Evolutionary conservation across 1,284 basidiomycete genomes (phyloP).

Genomic region (Leccinum pseudoinsigne): DNA sequence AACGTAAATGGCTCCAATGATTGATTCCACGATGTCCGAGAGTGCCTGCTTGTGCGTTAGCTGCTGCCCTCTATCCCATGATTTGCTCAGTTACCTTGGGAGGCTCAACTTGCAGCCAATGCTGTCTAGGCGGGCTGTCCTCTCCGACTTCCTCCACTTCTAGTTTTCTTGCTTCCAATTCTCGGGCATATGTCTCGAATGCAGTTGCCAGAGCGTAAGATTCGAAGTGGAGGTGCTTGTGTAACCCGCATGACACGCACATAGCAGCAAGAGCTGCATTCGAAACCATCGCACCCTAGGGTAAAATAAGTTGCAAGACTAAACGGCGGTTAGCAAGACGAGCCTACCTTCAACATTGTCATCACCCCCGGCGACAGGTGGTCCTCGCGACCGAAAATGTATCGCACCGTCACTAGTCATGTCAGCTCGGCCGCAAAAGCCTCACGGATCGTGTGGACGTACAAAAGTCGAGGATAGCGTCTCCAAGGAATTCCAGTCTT

Average conservation of each 20-base stretch:
- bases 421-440: conserved; percentile 9
- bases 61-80: background rate
- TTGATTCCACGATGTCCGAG: conserved; percentile 75
- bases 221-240: conserved; percentile 60
- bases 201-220: conserved; percentile 48
- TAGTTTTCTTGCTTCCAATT: conserved; percentile 46
- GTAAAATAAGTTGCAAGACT: conserved; percentile 6
- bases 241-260: conserved; percentile 64
- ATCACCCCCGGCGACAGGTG: conserved; percentile 68
- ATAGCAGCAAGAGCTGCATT: conserved; percentile 73
- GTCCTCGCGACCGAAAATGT: conserved; percentile 64
- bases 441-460: conserved; percentile 29
- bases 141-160: conserved; percentile 54
- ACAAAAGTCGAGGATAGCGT: conserved; percentile 81
- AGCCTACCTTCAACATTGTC: conserved; percentile 68
- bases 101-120: conserved; percentile 72
- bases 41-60: conserved; percentile 47
- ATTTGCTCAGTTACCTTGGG: conserved; percentile 57
- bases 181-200: conserved; percentile 55
- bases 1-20: conserved; percentile 73
- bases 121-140: conserved; percentile 57
- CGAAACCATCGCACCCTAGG: conserved; percentile 78
- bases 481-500: conserved; percentile 79
- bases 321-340: conserved; percentile 1
- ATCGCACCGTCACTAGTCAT: conserved; percentile 64